Evolutionary conservation across 352 stramenopile genomes (phyloP), one percentile per base, ranked within the genome.

Genomic region (Lagenidium giganteum): DNA sequence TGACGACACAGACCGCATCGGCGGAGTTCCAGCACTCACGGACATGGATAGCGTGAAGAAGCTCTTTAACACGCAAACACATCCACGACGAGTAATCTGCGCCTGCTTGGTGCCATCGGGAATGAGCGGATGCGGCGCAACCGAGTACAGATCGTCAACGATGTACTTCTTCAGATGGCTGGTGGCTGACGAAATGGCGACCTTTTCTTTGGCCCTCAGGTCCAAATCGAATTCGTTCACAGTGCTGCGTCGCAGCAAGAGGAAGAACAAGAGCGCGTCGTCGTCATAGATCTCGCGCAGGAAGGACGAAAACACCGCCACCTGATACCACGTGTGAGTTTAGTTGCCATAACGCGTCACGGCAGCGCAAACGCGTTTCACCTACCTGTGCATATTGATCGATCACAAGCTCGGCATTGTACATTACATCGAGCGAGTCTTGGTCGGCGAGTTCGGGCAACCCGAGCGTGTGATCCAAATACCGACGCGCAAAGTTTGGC

Each of bases 361-460:
- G 14, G 31, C 5, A 16, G 18, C 9, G 3, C 8, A 42, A 12
- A 12, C 23, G 7, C 35, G 21, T n/a, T n/a, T n/a, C n/a, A n/a
- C 16, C 23, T 31, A 55, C 57, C 6, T 73, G 54, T 1, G 66
- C 63, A 21, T 83, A 83, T 5, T 47, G 37, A 8, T 83, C 66
- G 4, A 69, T 52, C n/a, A 20, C 42, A 1, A 62, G 25, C 31
- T 90, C 80, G 4, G 81, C 41, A 27, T 85, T 93, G 42, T 67
- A 70, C 35, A 87, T 61, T n/a, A 93, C 46, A 34, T 93, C 77
- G 8, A 87, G 25, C 16, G 61, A 73, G 14, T 93, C 77, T 53
- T 93, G 77, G 14, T 90, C 75, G 0, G 73, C 77, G 2, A 92
- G 52, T 22, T 67, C 40, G 2, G 53, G 37, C 1, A 87, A 45